Conservation (phyloP, 805 yeast species). For the Hanseniaspora lachancei region DNA sequence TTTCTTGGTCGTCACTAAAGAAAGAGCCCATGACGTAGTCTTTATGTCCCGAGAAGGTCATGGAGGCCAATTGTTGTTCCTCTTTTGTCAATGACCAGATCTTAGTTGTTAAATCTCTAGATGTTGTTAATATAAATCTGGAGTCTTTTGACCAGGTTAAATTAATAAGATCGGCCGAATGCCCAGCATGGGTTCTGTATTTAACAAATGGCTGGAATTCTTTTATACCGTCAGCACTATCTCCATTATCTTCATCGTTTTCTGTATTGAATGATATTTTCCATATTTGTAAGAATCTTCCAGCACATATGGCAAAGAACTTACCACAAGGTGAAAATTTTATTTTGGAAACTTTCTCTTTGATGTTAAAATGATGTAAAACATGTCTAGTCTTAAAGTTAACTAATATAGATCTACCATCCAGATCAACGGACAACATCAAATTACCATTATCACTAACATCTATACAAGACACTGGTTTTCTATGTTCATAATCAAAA, state of each 20-base stretch:
- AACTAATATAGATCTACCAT: constrained; percentile 85
- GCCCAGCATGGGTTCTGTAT: constrained; percentile 84
- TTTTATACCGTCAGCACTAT: constrained; percentile 26
- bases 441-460: constrained; percentile 72
- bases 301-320: constrained; percentile 73
- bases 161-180: constrained; percentile 65
- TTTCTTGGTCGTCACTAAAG: constrained; percentile 76
- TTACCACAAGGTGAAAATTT: constrained; percentile 82
- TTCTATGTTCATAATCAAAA: constrained; percentile 83
- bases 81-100: constrained; percentile 63
- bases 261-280: constrained; percentile 46
- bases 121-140: constrained; percentile 69
- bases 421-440: constrained; percentile 70
- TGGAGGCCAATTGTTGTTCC: constrained; percentile 57
- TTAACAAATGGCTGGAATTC: constrained; percentile 95
- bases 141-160: constrained; percentile 86
- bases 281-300: constrained; percentile 84
- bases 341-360: constrained; percentile 57
- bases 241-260: constrained; percentile 37
- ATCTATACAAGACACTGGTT: constrained; percentile 65
- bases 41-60: constrained; percentile 83
- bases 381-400: constrained; percentile 75
- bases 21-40: constrained; percentile 81
- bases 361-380: constrained; percentile 86
- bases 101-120: constrained; percentile 81